Evolutionary conservation across 139 green algal species (phyloP), one percentile per base, ranked within the genome.

Genomic region (Coelastrella sp.): DNA sequence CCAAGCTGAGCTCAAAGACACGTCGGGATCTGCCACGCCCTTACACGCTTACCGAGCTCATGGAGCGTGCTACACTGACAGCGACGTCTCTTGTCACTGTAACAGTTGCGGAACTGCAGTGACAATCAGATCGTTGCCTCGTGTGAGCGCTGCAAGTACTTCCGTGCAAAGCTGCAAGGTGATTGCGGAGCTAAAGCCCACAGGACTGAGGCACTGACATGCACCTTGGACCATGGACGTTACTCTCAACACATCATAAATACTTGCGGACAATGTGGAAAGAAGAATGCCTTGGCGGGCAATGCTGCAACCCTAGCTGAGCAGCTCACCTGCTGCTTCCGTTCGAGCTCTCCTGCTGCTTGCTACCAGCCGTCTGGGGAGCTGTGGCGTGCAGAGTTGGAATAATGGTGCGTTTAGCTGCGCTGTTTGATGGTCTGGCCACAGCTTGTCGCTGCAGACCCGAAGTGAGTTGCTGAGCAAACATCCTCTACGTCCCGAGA

Each of bases 251-350:
- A 76, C 24, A 35, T 27, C 63, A 3, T 20, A 20, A 15, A 12
- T 20, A 20, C 11, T 15, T 70, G 14, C 14, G 4, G 12, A 70
- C 14, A 70, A 70, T 70, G 14, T 12, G 63, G 8, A 76, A 76
- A 49, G 35, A 49, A 49, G 35, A 49, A 49, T 49, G 35, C 35
- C 35, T 49, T 49, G 35, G 35, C 57, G 9, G 81, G 59, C 59
- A 19, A 14, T 73, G 56, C 59, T 73, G 81, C 81, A 86, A 74
- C 81, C 81, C 81, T 86, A 86, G 59, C 57, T 70, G 61, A 25
- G 12, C 70, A 78, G 25, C 59, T 86, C 81, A 86, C 81, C 27
- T 74, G 81, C 63, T 74, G 81, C 65, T 86, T 86, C 81, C 81
- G 81, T 86, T 86, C 58, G 60, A n/a, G 60, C 57, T 72, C n/a